Evolutionary conservation across 2,329 filamentous ascomycete species (phyloP).

Genomic region (Chaetothyriales sp.): DNA sequence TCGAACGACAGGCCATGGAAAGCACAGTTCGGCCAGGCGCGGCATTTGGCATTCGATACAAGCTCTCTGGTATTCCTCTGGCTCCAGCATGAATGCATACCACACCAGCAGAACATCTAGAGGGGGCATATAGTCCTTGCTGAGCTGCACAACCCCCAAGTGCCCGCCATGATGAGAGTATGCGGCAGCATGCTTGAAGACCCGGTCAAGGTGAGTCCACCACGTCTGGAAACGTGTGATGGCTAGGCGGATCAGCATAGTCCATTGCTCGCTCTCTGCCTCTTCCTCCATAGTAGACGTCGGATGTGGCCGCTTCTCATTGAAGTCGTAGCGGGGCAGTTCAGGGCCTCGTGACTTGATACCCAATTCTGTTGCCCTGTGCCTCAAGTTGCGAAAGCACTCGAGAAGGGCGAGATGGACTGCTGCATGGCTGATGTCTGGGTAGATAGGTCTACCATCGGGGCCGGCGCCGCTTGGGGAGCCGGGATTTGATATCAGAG

Average conservation of each 20-base stretch:
- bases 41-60: constrained; percentile 1
- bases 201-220: constrained; percentile 7
- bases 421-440: constrained; percentile 7
- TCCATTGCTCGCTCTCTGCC: constrained; percentile 6
- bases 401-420: constrained; percentile 10
- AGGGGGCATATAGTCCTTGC: constrained; percentile 10
- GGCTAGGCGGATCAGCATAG: constrained; percentile 6
- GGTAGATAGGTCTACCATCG: constrained; percentile 3
- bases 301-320: background rate
- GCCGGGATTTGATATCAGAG: constrained; percentile 4
- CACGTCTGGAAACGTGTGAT: constrained; percentile 8
- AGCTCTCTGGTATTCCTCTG: constrained; percentile 2
- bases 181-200: constrained; percentile 9
- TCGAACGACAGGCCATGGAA: constrained; percentile 10
- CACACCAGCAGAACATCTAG: constrained; percentile 14
- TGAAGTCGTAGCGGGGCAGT: background rate
- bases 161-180: constrained; percentile 4
- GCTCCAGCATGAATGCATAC: constrained; percentile 11
- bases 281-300: background rate
- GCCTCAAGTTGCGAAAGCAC: constrained; percentile 8
- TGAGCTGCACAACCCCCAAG: constrained; percentile 5
- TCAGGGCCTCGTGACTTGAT: constrained; percentile 3
- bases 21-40: constrained; percentile 4
- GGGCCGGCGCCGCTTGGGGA: background rate
- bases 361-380: background rate